Base-by-base conservation (phyloP, 225 moss, liverwort and hornwort genomes). In the Rhytidiadelphus loreus region DNA sequence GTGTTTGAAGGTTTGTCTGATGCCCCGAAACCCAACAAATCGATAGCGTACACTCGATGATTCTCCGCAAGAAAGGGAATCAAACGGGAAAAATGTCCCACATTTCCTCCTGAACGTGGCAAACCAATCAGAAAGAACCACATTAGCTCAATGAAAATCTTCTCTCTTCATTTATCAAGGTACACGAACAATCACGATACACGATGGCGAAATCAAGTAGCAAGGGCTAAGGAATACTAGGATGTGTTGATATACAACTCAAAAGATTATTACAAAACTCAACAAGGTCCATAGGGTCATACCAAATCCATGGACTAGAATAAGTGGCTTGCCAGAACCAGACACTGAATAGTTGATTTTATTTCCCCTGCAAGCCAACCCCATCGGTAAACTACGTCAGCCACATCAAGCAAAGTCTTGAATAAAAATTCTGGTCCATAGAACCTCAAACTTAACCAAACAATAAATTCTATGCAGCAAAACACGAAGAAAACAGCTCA, bases 261-360 rank as follows among this genome's bases (percentile, higher is more conserved):
- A 32, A 32, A 64, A 63, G 44, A 55, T 20, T 19, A 53, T 44
- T 55, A 71, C 83, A 41, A 77, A 58, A 74, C 62, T 53, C 61
- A 64, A 29, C 77, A 79, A 73, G 71, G 69, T 62, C 13, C 55
- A 39, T 23, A 77, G 74, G 35, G 43, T 80, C 63, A 52, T 95
- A 99, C 99, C 99, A 88, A 99, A 99, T 89, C 97, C 99, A 93
- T 99, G 99, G 56, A 99, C 96, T 55, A 99, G 81, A 87, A 99
- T 93, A 41, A 99, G 93, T 26, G 99, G 96, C 85, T 96, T 95
- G 89, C 99, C 99, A 83, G 93, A 96, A 75, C 99, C 99, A 88
- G 99, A 96, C 57, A 96, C 95, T 44, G 96, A 95, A 69, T 96
- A 99, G 59, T 97, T 99, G 77, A 99, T 96, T 83, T 92, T 95